Percentiles rank a stretch among this genome's conserved stretches.
Conservation (phyloP, 306 rosid genomes). For the Cicer chorassanicum region DNA sequence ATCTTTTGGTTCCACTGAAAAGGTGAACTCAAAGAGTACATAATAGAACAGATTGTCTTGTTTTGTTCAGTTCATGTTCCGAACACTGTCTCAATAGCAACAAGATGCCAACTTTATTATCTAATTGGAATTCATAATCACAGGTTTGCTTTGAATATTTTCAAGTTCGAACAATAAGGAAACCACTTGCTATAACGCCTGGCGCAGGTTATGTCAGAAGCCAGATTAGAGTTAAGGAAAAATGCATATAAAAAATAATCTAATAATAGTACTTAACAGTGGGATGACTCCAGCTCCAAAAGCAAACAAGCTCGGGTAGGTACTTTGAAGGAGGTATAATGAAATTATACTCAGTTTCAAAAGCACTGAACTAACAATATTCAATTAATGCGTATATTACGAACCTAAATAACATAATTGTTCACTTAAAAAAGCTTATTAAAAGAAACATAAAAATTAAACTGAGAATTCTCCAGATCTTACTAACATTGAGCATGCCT, state of each 20-base stretch:
- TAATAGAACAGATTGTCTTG: not conserved
- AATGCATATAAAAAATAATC: constrained; percentile 1
- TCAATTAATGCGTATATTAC: constrained; percentile 15
- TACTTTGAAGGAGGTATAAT: constrained; percentile 12
- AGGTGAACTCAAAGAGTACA: not conserved
- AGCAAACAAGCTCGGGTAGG: constrained; percentile 33
- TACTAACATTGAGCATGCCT: constrained; percentile 97
- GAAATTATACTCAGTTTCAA: constrained; percentile 33
- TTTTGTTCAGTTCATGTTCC: constrained; percentile 1
- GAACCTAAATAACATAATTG: constrained; percentile 28
- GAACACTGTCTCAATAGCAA: constrained; percentile 25
- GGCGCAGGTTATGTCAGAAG: constrained; percentile 28
- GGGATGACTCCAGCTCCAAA: constrained; percentile 23
- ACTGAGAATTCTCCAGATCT: constrained; percentile 46
- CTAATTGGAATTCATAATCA: constrained; percentile 29
- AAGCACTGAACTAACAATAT: constrained; percentile 33
- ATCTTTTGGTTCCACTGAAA: not conserved
- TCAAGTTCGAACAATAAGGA: constrained; percentile 28
- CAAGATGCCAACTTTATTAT: constrained; percentile 11
- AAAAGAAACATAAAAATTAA: constrained; percentile 26
- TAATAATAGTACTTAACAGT: constrained; percentile 24
- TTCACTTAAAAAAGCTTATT: not conserved
- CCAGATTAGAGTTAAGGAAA: constrained; percentile 18
- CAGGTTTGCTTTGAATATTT: constrained; percentile 21
- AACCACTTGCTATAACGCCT: constrained; percentile 15